Conservation (phyloP, 2,329 filamentous ascomycete genomes). For the Diplodia intermedia region DNA sequence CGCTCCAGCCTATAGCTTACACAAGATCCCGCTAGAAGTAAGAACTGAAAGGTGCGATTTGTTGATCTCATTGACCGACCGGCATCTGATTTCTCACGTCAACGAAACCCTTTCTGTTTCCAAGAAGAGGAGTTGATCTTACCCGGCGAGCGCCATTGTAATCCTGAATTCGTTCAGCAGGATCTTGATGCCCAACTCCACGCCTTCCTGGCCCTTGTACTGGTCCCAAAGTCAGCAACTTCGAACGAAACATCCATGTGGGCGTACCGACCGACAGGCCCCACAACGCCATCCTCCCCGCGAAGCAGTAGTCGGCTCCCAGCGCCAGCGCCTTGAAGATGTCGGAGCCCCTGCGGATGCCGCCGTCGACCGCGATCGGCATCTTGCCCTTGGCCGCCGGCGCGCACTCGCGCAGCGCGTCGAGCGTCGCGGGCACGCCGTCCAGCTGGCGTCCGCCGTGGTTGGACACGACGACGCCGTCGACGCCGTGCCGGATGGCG, state of each 20-base stretch:
- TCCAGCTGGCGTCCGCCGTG: no score
- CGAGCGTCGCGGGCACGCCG: slow-evolving; percentile 61
- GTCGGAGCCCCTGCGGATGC: slow-evolving; percentile 63
- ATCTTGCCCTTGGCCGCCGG: slow-evolving; percentile 55
- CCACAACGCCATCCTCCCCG: slow-evolving; percentile 59
- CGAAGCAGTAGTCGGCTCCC: slow-evolving; percentile 59
- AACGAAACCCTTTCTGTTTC: not conserved
- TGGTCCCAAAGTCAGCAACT: slow-evolving; percentile 20
- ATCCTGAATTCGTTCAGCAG: slow-evolving; percentile 42
- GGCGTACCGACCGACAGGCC: slow-evolving; percentile 51
- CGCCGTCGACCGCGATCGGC: slow-evolving; percentile 68
- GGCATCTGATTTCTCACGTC: not conserved
- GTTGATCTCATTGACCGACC: slow-evolving; percentile 32
- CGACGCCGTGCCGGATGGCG: slow-evolving; percentile 52
- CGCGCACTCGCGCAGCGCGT: slow-evolving; percentile 53
- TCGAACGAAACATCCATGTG: no score
- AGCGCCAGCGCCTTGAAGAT: slow-evolving; percentile 64
- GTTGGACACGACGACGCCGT: slow-evolving; percentile 62
- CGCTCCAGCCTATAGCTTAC: slow-evolving; percentile 7
- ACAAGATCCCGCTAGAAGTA: slow-evolving; percentile 13
- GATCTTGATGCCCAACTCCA: slow-evolving; percentile 55
- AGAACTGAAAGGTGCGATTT: slow-evolving; percentile 24
- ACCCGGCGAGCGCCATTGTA: slow-evolving; percentile 43
- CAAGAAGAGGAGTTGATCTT: not conserved
- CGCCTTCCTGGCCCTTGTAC: slow-evolving; percentile 49